Evolutionary conservation across 2,329 filamentous ascomycete genomes (phyloP).

Genomic region (Aspergillus tanneri): DNA sequence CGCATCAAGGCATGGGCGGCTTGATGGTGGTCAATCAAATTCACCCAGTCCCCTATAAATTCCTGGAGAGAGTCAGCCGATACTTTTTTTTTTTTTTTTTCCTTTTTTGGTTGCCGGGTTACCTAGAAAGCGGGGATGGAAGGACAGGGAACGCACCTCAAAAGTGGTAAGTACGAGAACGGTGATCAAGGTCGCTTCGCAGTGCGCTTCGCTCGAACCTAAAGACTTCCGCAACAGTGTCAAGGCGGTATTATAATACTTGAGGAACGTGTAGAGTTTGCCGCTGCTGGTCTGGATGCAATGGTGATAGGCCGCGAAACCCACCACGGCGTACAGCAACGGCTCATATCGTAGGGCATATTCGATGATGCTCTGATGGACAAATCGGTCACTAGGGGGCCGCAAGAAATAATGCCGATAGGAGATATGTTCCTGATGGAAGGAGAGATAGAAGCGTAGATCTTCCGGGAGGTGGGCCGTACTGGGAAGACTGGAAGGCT

Average conservation of each 20-base stretch:
- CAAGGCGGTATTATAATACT: conserved; percentile 88
- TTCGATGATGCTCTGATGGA: conserved; percentile 68
- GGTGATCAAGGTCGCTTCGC: conserved; percentile 73
- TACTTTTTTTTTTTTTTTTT: too few relatives aligned
- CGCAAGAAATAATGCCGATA: conserved; percentile 80
- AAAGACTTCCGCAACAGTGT: conserved; percentile 70
- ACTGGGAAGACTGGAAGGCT: conserved; percentile 25
- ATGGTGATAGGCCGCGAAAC: conserved; percentile 84
- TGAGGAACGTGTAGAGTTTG: conserved; percentile 76
- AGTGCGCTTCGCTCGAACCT: conserved; percentile 68
- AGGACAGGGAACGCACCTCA: conserved; percentile 61
- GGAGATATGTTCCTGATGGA: conserved; percentile 74
- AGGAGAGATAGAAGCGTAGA: conserved; percentile 73
- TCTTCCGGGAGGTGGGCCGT: conserved; percentile 55
- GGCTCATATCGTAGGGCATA: conserved; percentile 75
- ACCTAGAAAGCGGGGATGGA: not conserved
- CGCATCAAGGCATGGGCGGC: conserved; percentile 81
- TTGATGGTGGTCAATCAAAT: conserved; percentile 86
- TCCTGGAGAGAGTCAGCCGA: conserved; percentile 58
- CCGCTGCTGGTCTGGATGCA: conserved; percentile 69
- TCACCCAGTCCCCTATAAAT: conserved; percentile 93
- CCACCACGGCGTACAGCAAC: conserved; percentile 80
- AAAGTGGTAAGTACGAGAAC: conserved; percentile 91
- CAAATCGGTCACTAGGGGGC: conserved; percentile 68
- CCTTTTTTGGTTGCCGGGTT: not conserved